These are phyloP conservation scores for Globisporangium mamillatum DNA, from an alignment of 352 stramenopile species.

Conservation along the genomic window DNA sequence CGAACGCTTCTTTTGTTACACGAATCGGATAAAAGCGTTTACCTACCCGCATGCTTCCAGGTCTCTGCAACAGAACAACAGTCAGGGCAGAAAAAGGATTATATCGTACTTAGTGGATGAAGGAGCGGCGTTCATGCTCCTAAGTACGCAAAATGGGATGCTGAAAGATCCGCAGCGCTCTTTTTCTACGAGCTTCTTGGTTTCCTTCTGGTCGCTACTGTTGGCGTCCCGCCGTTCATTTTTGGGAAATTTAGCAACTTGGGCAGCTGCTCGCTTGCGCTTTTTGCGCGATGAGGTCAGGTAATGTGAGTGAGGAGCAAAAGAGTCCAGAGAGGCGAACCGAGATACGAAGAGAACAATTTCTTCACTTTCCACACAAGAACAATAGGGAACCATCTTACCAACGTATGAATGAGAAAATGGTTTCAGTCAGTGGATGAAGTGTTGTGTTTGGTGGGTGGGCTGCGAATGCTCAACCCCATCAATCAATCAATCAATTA, in stretches of 20 bases:
- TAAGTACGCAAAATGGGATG: background rate
- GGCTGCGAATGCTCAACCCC: too few species aligned
- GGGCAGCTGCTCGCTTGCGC: too few species aligned
- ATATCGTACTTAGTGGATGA: background rate
- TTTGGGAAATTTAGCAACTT: too few species aligned
- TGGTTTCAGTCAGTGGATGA: too few species aligned
- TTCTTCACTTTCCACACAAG: background rate
- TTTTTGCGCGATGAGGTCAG: too few species aligned
- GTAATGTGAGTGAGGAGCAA: background rate
- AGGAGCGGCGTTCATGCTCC: background rate
- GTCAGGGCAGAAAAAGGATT: background rate
- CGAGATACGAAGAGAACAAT: background rate
- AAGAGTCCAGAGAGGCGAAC: background rate
- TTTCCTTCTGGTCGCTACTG: background rate
- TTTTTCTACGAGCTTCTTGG: background rate
- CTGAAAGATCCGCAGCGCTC: background rate
- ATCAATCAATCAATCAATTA: too few species aligned
- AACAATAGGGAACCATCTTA: background rate
- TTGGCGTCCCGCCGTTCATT: background rate
- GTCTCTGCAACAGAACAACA: background rate
- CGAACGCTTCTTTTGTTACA: too few species aligned
- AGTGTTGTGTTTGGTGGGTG: too few species aligned
- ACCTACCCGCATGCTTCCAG: too few species aligned
- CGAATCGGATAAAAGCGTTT: too few species aligned
- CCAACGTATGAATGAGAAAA: constrained; percentile 7